Evolutionary conservation across 164 flowering plant species (phyloP).

Genomic region (Kingdonia uniflora): DNA sequence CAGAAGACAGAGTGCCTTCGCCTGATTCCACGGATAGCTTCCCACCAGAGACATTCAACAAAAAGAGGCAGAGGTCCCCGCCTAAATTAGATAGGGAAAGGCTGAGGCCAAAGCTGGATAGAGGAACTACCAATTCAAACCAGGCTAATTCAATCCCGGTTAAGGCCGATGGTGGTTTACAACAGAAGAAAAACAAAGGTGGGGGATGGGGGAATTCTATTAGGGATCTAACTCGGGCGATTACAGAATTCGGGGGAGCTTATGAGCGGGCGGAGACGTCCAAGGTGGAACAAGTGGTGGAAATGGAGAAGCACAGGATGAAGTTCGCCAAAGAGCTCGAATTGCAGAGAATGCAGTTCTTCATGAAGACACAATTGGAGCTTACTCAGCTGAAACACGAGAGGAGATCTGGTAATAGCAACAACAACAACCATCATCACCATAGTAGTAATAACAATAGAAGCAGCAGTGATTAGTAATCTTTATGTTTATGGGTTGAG

Average conservation of each 20-base stretch:
- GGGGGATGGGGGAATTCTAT: constrained; percentile 37
- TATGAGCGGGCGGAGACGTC: constrained; percentile 71
- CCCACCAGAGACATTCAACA: constrained; percentile 22
- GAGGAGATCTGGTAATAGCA: constrained; percentile 16
- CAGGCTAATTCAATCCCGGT: no score
- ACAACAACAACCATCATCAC: constrained; percentile 10
- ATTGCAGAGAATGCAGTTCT: constrained; percentile 88
- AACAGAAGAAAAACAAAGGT: neutral
- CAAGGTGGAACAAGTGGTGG: constrained; percentile 68
- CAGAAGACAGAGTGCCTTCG: constrained; percentile 19
- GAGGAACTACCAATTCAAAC: no score
- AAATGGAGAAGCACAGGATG: constrained; percentile 93
- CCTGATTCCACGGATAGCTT: constrained; percentile 44
- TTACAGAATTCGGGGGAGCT: constrained; percentile 62
- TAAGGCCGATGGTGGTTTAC: no score
- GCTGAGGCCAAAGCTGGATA: neutral
- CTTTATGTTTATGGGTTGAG: no score
- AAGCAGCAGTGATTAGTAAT: constrained; percentile 27
- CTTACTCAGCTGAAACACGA: constrained; percentile 51
- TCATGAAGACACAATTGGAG: constrained; percentile 77
- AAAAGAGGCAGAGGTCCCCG: constrained; percentile 26
- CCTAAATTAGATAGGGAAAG: neutral
- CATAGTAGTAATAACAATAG: constrained; percentile 21
- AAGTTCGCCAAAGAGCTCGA: constrained; percentile 75
- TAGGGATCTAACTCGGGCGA: constrained; percentile 52